phyloP scores from a whole-genome alignment of 768 basidiomycete species.

The Tulasnella calospora region DNA sequence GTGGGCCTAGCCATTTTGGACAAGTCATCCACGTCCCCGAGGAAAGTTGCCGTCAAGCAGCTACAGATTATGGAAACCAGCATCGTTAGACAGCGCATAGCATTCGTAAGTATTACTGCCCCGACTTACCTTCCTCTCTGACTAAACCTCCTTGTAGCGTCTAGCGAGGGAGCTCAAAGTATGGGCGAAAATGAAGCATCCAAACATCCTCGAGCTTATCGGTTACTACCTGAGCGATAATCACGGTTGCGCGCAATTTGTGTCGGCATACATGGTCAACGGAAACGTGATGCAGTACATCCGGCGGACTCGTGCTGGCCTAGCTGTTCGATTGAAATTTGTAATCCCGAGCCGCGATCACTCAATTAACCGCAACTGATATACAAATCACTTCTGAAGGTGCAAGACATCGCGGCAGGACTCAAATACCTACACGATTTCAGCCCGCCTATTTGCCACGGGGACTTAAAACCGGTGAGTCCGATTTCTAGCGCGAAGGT shows the following conservation, averaged over 20 bases:
- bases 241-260: neutral
- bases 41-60: neutral
- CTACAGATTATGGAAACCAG: neutral
- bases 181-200: neutral
- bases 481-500: neutral
- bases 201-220: neutral
- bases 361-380: neutral
- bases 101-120: neutral
- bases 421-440: neutral
- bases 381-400: neutral
- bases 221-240: neutral
- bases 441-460: neutral
- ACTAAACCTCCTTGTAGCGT: neutral
- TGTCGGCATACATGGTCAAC: neutral
- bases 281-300: neutral
- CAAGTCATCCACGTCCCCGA: neutral
- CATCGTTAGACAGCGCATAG: neutral
- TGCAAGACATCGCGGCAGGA: neutral
- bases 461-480: neutral
- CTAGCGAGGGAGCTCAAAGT: neutral
- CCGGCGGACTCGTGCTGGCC: neutral
- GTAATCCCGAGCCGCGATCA: neutral
- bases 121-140: neutral
- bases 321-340: neutral
- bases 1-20: neutral